Evolutionary conservation across 306 rosid genomes (phyloP).

Genomic region (Astragalus membranaceus): DNA sequence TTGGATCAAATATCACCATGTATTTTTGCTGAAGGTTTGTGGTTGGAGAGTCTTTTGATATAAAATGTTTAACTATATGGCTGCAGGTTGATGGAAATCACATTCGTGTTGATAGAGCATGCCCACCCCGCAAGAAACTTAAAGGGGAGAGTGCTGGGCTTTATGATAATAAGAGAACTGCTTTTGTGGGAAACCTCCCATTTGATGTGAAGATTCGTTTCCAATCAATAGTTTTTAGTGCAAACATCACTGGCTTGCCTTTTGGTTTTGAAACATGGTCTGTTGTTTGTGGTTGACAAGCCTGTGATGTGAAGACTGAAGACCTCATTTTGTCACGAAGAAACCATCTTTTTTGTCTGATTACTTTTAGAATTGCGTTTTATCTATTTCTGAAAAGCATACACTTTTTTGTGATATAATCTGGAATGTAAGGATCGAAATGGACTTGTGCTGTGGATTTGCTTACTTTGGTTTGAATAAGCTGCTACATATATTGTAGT

Average conservation of each 20-base stretch:
- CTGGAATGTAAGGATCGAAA: neutral
- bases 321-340: no score
- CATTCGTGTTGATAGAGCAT: no score
- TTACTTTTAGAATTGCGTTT: neutral
- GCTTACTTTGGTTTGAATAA: no score
- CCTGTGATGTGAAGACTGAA: no score
- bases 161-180: constrained; percentile 81
- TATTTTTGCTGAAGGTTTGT: neutral
- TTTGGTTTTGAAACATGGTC: no score
- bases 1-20: neutral
- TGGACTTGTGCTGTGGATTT: no score
- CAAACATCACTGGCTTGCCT: neutral
- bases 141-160: constrained; percentile 56
- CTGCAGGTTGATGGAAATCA: constrained; percentile 80
- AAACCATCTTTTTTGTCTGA: no score
- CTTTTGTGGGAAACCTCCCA: constrained; percentile 94
- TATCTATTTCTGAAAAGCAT: constrained; percentile 3
- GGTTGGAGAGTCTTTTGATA: neutral
- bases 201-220: constrained; percentile 81
- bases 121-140: no score
- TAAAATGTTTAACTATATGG: constrained; percentile 9
- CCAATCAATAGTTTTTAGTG: neutral
- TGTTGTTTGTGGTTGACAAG: no score
- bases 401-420: neutral
- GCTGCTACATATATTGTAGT: no score